A percentile compares a stretch with the other conserved stretches of the same genome.
Conservation (phyloP, 371 early-diverging fungal species). For the Cokeromyces recurvatus region DNA sequence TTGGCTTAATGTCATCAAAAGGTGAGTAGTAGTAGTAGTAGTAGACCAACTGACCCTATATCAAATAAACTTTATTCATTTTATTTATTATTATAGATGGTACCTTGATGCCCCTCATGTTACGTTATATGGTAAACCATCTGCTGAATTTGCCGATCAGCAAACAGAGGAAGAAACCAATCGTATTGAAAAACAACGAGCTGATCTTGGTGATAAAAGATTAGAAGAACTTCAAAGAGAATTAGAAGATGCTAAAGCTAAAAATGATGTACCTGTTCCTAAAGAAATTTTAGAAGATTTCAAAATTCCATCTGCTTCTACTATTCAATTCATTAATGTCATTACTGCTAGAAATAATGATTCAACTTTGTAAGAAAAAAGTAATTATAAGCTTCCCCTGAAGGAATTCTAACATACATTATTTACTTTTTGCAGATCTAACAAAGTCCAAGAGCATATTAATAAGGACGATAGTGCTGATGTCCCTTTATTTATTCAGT, state of each 20-base stretch:
- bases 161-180: slow-evolving; percentile 51
- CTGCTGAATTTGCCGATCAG: slow-evolving; percentile 55
- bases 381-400: not conserved
- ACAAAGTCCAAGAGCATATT: slow-evolving; percentile 49
- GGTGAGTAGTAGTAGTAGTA: slow-evolving; percentile 22
- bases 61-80: not conserved
- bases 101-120: slow-evolving; percentile 51
- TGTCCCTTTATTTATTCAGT: slow-evolving; percentile 62
- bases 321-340: slow-evolving; percentile 60
- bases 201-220: slow-evolving; percentile 47
- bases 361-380: slow-evolving; percentile 35
- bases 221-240: slow-evolving; percentile 45
- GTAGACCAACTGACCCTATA: not conserved
- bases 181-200: slow-evolving; percentile 52
- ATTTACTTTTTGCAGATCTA: too few relatives aligned
- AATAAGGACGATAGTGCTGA: slow-evolving; percentile 42
- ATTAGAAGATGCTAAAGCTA: slow-evolving; percentile 49
- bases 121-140: slow-evolving; percentile 56
- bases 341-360: slow-evolving; percentile 51
- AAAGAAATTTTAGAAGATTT: slow-evolving; percentile 55
- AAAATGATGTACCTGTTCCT: slow-evolving; percentile 56
- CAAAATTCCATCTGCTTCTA: slow-evolving; percentile 52
- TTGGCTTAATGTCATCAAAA: slow-evolving; percentile 52
- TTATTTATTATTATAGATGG: slow-evolving; percentile 28
- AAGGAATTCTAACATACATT: too few relatives aligned